These are phyloP conservation scores for Serendipita vermifera DNA, from an alignment of 768 basidiomycete species.

Conservation along the genomic window DNA sequence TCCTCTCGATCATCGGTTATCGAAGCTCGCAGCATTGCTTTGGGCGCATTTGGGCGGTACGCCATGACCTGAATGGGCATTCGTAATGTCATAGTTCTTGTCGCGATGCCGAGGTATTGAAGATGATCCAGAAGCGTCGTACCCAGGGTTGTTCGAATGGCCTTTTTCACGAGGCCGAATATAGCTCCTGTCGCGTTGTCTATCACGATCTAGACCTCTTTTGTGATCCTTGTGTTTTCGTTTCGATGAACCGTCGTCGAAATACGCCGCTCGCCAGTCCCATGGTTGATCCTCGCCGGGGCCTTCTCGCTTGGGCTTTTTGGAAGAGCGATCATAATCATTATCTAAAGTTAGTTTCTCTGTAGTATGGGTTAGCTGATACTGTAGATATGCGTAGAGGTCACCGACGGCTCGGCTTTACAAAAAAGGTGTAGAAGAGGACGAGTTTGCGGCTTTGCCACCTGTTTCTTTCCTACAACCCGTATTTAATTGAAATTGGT, in stretches of 20 bases:
- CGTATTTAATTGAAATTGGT: no score
- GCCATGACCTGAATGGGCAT: constrained; percentile 12
- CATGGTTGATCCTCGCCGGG: constrained; percentile 15
- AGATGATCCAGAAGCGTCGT: constrained; percentile 14
- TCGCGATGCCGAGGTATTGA: constrained; percentile 12
- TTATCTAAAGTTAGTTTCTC: constrained; percentile 3
- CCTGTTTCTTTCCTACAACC: no score
- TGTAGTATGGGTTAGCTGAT: constrained; percentile 8
- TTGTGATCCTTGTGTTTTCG: constrained; percentile 21
- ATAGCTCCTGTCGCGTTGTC: constrained; percentile 22
- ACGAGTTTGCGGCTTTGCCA: no score
- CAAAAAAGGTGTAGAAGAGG: background rate
- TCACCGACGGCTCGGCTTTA: constrained; percentile 6
- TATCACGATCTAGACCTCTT: constrained; percentile 27
- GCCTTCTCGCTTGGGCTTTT: constrained; percentile 18
- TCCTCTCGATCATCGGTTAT: constrained; percentile 58
- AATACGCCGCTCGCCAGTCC: constrained; percentile 18
- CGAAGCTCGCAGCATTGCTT: constrained; percentile 17
- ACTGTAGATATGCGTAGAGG: background rate
- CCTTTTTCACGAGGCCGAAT: constrained; percentile 23
- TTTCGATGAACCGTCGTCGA: constrained; percentile 27
- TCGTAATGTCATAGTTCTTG: background rate
- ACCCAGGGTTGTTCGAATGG: constrained; percentile 20
- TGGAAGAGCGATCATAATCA: constrained; percentile 1
- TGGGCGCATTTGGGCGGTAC: constrained; percentile 15